Percentiles rank a stretch among this genome's conserved stretches.
Evolutionary conservation across 768 basidiomycete genomes (phyloP).

Genomic region (Hypholoma fasciculare): DNA sequence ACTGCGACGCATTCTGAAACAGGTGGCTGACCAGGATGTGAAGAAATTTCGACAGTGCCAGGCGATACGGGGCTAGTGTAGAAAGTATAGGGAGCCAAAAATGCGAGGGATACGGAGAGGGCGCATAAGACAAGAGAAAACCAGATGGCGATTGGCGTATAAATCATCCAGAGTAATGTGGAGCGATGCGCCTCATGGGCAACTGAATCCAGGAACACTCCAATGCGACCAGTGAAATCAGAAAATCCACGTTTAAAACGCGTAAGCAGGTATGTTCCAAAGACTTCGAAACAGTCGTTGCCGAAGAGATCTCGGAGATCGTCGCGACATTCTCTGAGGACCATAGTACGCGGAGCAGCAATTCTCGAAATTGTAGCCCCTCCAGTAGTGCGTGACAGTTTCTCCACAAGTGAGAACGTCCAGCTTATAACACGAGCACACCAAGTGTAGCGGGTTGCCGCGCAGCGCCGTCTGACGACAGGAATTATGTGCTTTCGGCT

Average conservation of each 20-base stretch:
- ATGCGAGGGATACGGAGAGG: not conserved
- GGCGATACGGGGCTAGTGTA: not conserved
- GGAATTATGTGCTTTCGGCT: not conserved
- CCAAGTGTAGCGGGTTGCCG: not conserved
- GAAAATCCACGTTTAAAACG: not conserved
- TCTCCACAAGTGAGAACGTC: not conserved
- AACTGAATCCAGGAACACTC: not conserved
- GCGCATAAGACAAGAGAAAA: not conserved
- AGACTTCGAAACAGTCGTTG: not conserved
- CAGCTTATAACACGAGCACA: too few species aligned
- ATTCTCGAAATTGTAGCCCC: not conserved
- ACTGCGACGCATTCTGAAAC: too few species aligned
- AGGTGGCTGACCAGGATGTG: not conserved
- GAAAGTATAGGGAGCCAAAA: not conserved
- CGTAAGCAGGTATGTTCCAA: not conserved
- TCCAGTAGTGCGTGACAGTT: not conserved
- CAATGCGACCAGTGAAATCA: not conserved
- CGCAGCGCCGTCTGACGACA: not conserved
- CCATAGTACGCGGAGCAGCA: not conserved
- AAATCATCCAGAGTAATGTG: not conserved
- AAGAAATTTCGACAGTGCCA: not conserved
- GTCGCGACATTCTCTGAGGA: not conserved
- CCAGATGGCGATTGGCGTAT: not conserved
- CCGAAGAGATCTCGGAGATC: not conserved
- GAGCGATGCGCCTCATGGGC: not conserved